These are phyloP conservation scores for Candida freyschussii DNA, from an alignment of 1,139 yeast genomes.

Conservation along the genomic window DNA sequence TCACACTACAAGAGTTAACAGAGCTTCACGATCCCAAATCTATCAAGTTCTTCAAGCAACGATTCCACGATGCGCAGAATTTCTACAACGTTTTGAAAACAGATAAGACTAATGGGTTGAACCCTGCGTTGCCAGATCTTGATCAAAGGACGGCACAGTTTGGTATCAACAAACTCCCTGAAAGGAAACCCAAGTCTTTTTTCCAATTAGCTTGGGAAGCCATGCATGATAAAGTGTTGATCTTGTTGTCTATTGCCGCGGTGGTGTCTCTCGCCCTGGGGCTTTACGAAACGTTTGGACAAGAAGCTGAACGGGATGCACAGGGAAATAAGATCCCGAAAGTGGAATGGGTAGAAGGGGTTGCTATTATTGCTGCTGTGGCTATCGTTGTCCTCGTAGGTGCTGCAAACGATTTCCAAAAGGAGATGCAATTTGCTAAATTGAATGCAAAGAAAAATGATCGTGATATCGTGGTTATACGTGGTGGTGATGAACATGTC, in stretches of 20 bases:
- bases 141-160: slow-evolving; percentile 32
- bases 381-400: slow-evolving; percentile 88
- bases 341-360: slow-evolving; percentile 98
- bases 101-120: slow-evolving; percentile 42
- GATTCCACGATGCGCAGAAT: slow-evolving; percentile 23
- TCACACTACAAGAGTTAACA: slow-evolving; percentile 25
- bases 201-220: slow-evolving; percentile 73
- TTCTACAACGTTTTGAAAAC: slow-evolving; percentile 34
- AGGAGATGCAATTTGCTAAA: slow-evolving; percentile 87
- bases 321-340: slow-evolving; percentile 72
- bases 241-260: slow-evolving; percentile 81
- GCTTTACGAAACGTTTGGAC: slow-evolving; percentile 86
- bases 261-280: slow-evolving; percentile 86
- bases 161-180: slow-evolving; percentile 72
- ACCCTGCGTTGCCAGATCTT: slow-evolving; percentile 26
- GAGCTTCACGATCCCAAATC: slow-evolving; percentile 34
- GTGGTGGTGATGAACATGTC: slow-evolving; percentile 66
- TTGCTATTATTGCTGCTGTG: slow-evolving; percentile 91
- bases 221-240: slow-evolving; percentile 84
- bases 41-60: slow-evolving; percentile 23
- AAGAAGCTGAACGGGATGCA: slow-evolving; percentile 69
- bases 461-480: slow-evolving; percentile 67
- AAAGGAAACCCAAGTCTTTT: slow-evolving; percentile 61
- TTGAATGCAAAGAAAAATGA: slow-evolving; percentile 86
- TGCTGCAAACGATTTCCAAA: slow-evolving; percentile 92